Base-by-base conservation (phyloP, 345 rosid genomes). In the thale cress (Arabidopsis thaliana) region DNA sequence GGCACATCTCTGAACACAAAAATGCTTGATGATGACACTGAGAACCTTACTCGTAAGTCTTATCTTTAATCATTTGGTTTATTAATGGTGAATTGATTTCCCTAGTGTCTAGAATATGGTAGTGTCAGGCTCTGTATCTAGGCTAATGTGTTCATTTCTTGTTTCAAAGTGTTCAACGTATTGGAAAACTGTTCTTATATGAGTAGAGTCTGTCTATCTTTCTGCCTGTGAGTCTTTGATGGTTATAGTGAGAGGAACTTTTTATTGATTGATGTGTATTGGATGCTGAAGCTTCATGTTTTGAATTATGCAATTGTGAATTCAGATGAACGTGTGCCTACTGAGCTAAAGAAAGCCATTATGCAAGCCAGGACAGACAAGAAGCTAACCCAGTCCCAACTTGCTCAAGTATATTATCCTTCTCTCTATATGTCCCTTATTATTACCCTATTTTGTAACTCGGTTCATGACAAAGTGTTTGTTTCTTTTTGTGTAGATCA, bases 1-100 rank as follows among this genome's bases (percentile, higher is more conserved):
- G 78, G 97, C 79, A 90, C 99, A 52, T 70, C 98, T 66, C 62
- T 95, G 72, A 95, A 95, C 82, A 95, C 99, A 5, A 92, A 89
- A 84, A 89, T 85, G 87, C 97, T 92, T 69, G 97, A 92, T 78
- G 98, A 95, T 22, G 98, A 93, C 71, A 88, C 93, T 7, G 99
- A 95, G 85, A 95, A 87, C 50, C 93, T 95, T 49, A 36, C 97
- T 79, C 99, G 99, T 92, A 79, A 83, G 97, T 84, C 66, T 41
- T 42, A 28, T 41, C 52, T 58, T 40, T 70, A 2, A 22, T 38
- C 59, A 33, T 36, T 46, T 76, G 8, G 14, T 58, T 45, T 46
- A 11, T 28, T 13, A 2, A 38, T n/a, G n/a, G 30, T 73, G 53
- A 52, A 11, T 16, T 73, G 69, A 14, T 37, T 67, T 46, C 28